Conservation (phyloP, 179 eudicot genomes). For the Camellia oleifera region DNA sequence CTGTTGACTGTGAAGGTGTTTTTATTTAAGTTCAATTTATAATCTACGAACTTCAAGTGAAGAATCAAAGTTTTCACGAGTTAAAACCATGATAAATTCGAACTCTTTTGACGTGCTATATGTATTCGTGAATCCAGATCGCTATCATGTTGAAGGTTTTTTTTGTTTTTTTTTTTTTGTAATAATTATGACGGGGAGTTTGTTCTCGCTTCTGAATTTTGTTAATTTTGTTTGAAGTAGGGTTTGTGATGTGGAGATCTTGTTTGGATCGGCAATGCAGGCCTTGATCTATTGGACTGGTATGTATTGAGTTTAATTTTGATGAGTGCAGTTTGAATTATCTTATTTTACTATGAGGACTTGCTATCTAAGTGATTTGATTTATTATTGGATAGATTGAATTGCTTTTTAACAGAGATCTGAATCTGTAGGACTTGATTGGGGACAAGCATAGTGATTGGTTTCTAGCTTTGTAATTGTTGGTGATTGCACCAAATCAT, state of each 20-base stretch:
- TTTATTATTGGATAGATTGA: constrained; percentile 2
- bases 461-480: constrained; percentile 2
- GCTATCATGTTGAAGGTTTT: neutral
- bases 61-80: neutral
- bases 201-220: neutral
- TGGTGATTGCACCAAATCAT: constrained; percentile 31
- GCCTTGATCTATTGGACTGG: constrained; percentile 21
- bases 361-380: neutral
- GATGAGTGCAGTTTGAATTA: neutral
- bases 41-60: neutral
- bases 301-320: neutral
- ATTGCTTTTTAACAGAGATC: neutral
- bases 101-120: neutral
- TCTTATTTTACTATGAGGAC: neutral
- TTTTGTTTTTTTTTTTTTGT: neutral
- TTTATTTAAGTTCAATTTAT: neutral
- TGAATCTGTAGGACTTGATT: constrained; percentile 19
- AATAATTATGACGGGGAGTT: neutral
- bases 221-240: neutral
- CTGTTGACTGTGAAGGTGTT: neutral
- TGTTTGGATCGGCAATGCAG: constrained; percentile 30
- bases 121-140: neutral
- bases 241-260: neutral
- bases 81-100: neutral
- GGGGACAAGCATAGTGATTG: constrained; percentile 23